Base-by-base conservation (phyloP, 768 basidiomycete genomes). In the Phlegmacium glaucopus region DNA sequence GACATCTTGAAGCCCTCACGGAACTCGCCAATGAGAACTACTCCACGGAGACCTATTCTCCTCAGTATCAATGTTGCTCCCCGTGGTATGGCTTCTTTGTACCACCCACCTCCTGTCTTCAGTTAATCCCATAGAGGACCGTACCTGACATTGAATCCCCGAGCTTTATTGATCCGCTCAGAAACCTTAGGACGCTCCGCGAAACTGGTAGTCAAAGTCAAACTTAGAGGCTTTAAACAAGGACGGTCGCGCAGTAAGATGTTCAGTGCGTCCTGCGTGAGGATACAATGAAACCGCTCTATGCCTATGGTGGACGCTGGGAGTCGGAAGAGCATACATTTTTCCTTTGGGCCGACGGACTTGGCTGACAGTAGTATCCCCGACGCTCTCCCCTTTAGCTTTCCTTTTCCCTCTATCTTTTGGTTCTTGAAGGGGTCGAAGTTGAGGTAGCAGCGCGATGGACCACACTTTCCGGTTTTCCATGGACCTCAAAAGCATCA, bases 31-130 rank as follows among this genome's bases (percentile, higher is more conserved):
- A n/a, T n/a, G n/a, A n/a, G n/a, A n/a, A n/a, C n/a, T n/a, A n/a
- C n/a, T n/a, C n/a, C n/a, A n/a, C n/a, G n/a, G n/a, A n/a, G n/a
- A n/a, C n/a, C n/a, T n/a, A n/a, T 62, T 71, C 9, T 62, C 72
- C 53, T 87, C 85, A 1, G 58, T 62, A 39, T 70, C 71, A 29
- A 63, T 54, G 43, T 71, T 70, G 8, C 61, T 50, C 3, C 66
- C 65, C 0, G 51, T 54, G 9, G 59, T 48, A 59, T 49, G 3
- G 77, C 72, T 54, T 91, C 90, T 58, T 87, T 90, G 62, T 72
- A 91, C 78, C 85, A 92, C 1, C 76, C 79, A n/a, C n/a, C n/a
- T n/a, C 42, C 87, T 66, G 53, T 93, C 90, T 58, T 93, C 90
- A 36, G 77, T 64, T 29, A 90, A 63, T 90, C 84, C 88, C 89